Evolutionary conservation across 768 basidiomycete genomes (phyloP).

Genomic region (Thelephora ganbajun): DNA sequence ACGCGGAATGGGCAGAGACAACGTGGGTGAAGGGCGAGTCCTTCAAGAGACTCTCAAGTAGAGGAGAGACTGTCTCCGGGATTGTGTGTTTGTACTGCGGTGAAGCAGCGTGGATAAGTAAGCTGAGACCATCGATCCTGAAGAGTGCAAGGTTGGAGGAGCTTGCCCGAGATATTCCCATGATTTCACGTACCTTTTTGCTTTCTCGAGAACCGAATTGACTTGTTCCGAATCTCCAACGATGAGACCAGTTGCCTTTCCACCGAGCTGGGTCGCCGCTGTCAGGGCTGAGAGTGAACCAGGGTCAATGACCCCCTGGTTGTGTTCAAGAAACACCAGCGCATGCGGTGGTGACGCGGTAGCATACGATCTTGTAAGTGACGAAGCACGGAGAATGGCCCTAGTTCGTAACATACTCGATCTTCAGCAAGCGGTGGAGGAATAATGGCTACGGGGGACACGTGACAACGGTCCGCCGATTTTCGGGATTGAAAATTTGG

Average conservation of each 20-base stretch:
- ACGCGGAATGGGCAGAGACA: constrained; percentile 83
- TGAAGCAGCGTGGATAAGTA: constrained; percentile 57
- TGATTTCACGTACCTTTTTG: constrained; percentile 47
- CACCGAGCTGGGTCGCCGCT: constrained; percentile 77
- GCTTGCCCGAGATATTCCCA: constrained; percentile 1
- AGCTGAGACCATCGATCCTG: constrained; percentile 56
- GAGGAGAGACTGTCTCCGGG: constrained; percentile 71
- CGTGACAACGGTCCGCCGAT: too few relatives aligned
- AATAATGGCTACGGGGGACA: too few relatives aligned
- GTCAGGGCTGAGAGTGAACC: constrained; percentile 84
- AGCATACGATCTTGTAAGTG: constrained; percentile 35
- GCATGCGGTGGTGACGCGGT: constrained; percentile 52
- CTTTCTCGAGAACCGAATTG: constrained; percentile 50
- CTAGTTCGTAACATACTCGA: constrained; percentile 9
- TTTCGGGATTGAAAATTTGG: too few relatives aligned
- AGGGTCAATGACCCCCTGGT: constrained; percentile 66
- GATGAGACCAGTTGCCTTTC: constrained; percentile 69
- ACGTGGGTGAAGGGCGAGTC: constrained; percentile 73
- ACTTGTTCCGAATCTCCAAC: constrained; percentile 61
- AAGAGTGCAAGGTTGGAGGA: neutral
- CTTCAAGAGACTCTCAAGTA: constrained; percentile 61
- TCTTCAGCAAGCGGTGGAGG: too few relatives aligned
- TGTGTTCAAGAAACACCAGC: constrained; percentile 85
- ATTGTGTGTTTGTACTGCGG: constrained; percentile 53
- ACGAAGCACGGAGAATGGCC: constrained; percentile 1